Conservation (phyloP, 2,329 filamentous ascomycete species). For the Periglandula ipomoeae region DNA sequence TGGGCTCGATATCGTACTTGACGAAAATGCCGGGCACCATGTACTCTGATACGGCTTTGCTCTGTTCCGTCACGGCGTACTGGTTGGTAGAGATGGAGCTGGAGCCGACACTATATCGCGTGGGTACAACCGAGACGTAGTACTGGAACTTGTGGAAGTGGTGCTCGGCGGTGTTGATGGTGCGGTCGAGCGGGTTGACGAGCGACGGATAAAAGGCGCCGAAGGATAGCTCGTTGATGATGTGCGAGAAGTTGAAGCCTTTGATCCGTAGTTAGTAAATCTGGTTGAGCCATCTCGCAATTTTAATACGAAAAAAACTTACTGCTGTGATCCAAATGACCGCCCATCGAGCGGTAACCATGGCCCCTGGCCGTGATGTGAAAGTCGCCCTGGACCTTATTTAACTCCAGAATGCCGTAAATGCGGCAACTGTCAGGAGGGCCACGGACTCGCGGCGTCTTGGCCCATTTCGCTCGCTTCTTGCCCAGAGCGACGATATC, state of each 20-base stretch:
- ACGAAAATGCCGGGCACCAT: conserved; percentile 85
- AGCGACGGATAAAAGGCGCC: conserved; percentile 94
- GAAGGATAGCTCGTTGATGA: conserved; percentile 92
- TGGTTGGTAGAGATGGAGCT: conserved; percentile 85
- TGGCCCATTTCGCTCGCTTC: conserved; percentile 58
- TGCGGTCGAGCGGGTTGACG: conserved; percentile 88
- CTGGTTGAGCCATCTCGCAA: too few relatives aligned
- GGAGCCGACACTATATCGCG: conserved; percentile 67
- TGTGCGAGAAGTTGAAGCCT: conserved; percentile 95
- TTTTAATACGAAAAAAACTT: too few relatives aligned
- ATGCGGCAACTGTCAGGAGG: conserved; percentile 71
- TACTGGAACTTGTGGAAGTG: conserved; percentile 98
- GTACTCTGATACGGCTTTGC: conserved; percentile 57
- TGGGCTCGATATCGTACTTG: conserved; percentile 98
- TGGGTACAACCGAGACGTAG: conserved; percentile 91
- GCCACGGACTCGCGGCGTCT: conserved; percentile 61
- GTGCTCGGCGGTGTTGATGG: conserved; percentile 61
- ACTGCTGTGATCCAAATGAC: conserved; percentile 75
- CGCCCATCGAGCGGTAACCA: conserved; percentile 75
- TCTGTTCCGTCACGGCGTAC: conserved; percentile 92
- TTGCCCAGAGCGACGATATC: conserved; percentile 71
- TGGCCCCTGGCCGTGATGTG: conserved; percentile 94
- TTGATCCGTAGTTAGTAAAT: neutral
- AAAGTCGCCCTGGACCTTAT: conserved; percentile 97
- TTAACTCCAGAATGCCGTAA: conserved; percentile 81